Conservation (phyloP, 1,139 yeast genomes). For the Protomyces pachydermus region DNA sequence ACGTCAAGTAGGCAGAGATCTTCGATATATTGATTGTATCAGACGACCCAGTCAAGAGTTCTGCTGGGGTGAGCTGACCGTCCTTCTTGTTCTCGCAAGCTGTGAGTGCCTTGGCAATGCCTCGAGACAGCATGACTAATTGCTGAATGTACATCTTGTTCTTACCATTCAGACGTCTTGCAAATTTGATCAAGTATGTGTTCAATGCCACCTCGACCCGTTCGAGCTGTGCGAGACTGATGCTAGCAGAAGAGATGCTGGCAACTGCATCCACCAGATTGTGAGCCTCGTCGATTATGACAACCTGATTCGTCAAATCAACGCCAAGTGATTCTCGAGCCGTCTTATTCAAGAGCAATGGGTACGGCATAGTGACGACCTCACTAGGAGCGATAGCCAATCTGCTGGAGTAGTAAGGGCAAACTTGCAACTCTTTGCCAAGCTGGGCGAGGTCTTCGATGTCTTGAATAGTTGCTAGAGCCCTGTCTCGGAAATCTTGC, state of each 20-base stretch:
- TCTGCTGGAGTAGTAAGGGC: slow-evolving; percentile 81
- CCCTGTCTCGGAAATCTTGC: slow-evolving; percentile 54
- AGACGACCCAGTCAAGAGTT: slow-evolving; percentile 46
- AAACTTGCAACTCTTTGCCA: slow-evolving; percentile 55
- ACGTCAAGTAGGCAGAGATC: slow-evolving; percentile 57
- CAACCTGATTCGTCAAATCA: slow-evolving; percentile 57
- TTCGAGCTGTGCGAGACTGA: slow-evolving; percentile 51
- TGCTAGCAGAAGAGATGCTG: slow-evolving; percentile 58
- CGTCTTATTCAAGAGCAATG: slow-evolving; percentile 60
- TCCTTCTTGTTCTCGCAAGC: slow-evolving; percentile 37
- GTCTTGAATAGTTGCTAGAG: slow-evolving; percentile 59
- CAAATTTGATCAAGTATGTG: slow-evolving; percentile 56
- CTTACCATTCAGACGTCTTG: slow-evolving; percentile 60
- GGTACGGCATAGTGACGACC: slow-evolving; percentile 80
- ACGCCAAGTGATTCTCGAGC: slow-evolving; percentile 60
- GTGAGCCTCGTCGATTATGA: slow-evolving; percentile 91
- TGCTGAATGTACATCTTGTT: slow-evolving; percentile 69
- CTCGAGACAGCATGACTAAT: slow-evolving; percentile 53
- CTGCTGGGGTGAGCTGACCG: slow-evolving; percentile 48
- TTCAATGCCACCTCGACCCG: slow-evolving; percentile 48
- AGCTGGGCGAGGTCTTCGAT: slow-evolving; percentile 70
- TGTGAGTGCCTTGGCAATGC: slow-evolving; percentile 45
- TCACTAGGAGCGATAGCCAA: slow-evolving; percentile 57
- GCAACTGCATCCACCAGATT: slow-evolving; percentile 74
- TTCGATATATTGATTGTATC: slow-evolving; percentile 69